Percentiles rank a stretch among this genome's conserved stretches.
These are phyloP conservation scores for Polytrichum formosum DNA, from an alignment of 225 moss, liverwort and hornwort species.

Conservation along the genomic window DNA sequence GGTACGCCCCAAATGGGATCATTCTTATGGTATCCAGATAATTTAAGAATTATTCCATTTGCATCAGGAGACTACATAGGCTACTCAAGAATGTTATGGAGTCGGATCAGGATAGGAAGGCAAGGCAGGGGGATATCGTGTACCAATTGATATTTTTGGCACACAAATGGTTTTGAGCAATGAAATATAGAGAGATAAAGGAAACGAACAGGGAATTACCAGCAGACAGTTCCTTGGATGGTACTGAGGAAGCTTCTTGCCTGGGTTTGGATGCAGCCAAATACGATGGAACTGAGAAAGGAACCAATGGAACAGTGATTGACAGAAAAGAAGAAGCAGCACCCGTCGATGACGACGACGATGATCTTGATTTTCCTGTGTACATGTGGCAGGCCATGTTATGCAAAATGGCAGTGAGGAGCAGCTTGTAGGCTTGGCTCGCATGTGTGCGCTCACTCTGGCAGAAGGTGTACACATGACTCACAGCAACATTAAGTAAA, in stretches of 20 bases:
- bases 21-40: too few relatives aligned
- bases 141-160: too few relatives aligned
- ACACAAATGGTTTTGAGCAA: not conserved
- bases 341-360: conserved; percentile 3
- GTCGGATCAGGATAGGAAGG: too few relatives aligned
- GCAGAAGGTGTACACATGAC: conserved; percentile 76
- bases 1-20: too few relatives aligned
- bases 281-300: conserved; percentile 79
- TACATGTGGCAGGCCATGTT: conserved; percentile 88
- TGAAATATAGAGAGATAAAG: not conserved
- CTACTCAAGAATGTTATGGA: too few relatives aligned
- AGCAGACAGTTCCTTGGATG: conserved; percentile 53
- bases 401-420: conserved; percentile 82
- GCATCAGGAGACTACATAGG: too few relatives aligned
- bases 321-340: conserved; percentile 71
- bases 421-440: conserved; percentile 80
- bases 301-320: conserved; percentile 74
- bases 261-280: conserved; percentile 46
- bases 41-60: too few relatives aligned
- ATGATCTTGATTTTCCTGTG: conserved; percentile 52
- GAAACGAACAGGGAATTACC: conserved; percentile 23
- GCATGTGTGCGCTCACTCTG: conserved; percentile 88
- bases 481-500: conserved; percentile 65
- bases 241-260: conserved; percentile 39
- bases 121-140: too few relatives aligned